Evolutionary conservation across 371 early-diverging fungal genomes (phyloP), one percentile per base, ranked within the genome.

Genomic region (Rhizopus sp.): DNA sequence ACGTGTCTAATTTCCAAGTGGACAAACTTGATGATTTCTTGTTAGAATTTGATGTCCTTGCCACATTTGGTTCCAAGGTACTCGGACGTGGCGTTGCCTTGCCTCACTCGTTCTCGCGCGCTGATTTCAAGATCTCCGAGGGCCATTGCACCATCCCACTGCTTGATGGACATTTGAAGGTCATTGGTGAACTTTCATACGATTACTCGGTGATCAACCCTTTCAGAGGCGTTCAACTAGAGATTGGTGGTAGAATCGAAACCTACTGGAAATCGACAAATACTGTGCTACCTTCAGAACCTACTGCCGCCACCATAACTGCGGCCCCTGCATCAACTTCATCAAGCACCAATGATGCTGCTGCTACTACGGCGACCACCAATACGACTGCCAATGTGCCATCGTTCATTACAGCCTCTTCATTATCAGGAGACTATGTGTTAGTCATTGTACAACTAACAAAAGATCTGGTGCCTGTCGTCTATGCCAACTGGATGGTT

Each of bases 251-350:
- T 17, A 84, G 88, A 23, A 87, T 96, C 34, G 95, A 94, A 63
- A 97, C 98, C 0, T 97, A 97, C 57, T 97, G 98, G 98, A 96
- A 96, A 73, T 90, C 95, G 3, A 92, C 93, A 1, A 88, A 87
- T 53, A 80, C 84, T 12, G 64, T 83, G 8, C 69, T 75, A 41
- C 76, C 74, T 33, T 53, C 75, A 7, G 46, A 46, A 7, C 46
- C 59, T 35, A 39, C 50, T 44, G 59, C 66, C 34, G 50, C 67
- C n/a, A 47, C 48, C 12, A 38, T 39, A 55, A 64, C 31, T 39
- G 68, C 17, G 38, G 61, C 32, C 50, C 55, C 33, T 37, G 59
- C 51, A 52, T 53, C 52, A 35, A 57, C 34, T 23, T 59, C 44
- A 42, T 56, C 40, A 39, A 58, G 42, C 46, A 57, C 35, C 29